A percentile compares a stretch with the other conserved stretches of the same genome.
phyloP scores from a whole-genome alignment of 805 yeast species.

The Candida pseudoglaebosa region DNA sequence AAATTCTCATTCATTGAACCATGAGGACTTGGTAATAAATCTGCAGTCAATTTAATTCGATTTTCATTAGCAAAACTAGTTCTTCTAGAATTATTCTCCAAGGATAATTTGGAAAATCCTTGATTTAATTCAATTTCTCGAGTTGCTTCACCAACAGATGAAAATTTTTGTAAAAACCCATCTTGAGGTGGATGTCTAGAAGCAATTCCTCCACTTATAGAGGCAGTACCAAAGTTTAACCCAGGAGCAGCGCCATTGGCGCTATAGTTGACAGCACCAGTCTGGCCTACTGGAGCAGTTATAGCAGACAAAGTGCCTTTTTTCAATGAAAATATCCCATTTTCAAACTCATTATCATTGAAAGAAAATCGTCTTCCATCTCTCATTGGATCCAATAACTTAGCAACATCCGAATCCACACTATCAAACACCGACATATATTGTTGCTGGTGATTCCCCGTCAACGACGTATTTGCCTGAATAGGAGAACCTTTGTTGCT shows the following conservation, averaged over 20 bases:
- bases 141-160: conserved; percentile 65
- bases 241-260: conserved; percentile 14
- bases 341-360: conserved; percentile 35
- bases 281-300: conserved; percentile 40
- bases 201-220: conserved; percentile 55
- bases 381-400: conserved; percentile 14
- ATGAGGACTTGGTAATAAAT: conserved; percentile 27
- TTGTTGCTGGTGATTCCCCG: conserved; percentile 17
- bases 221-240: conserved; percentile 53
- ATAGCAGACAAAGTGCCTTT: conserved; percentile 46
- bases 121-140: conserved; percentile 55
- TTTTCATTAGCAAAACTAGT: conserved; percentile 43
- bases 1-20: conserved; percentile 43
- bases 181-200: conserved; percentile 44
- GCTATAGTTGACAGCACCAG: conserved; percentile 19
- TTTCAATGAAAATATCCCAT: conserved; percentile 42
- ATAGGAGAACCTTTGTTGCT: conserved; percentile 22
- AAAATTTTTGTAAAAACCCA: conserved; percentile 58
- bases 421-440: conserved; percentile 33
- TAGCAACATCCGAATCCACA: conserved; percentile 40
- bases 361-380: conserved; percentile 36
- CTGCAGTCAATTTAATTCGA: conserved; percentile 21
- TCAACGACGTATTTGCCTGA: conserved; percentile 12
- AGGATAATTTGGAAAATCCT: conserved; percentile 36
- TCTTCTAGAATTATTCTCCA: conserved; percentile 40